Percentiles rank a stretch among this genome's conserved stretches.
These are phyloP conservation scores for Talaromyces trachyspermus DNA, from an alignment of 495 filamentous ascomycete species.

Conservation along the genomic window DNA sequence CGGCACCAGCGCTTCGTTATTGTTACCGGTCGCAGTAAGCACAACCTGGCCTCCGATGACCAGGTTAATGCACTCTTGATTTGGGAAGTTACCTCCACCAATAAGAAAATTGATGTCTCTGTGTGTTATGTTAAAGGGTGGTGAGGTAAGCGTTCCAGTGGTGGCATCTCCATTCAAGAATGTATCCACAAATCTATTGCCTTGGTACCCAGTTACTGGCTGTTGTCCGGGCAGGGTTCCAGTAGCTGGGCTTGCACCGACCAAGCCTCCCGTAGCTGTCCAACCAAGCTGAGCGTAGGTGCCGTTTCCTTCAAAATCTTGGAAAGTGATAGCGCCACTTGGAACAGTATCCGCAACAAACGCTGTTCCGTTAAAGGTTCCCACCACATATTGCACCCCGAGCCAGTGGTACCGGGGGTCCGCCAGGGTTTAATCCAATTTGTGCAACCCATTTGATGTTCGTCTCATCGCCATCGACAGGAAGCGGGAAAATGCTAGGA, in stretches of 20 bases:
- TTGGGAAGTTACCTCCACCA: neutral
- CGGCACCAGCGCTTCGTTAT: neutral
- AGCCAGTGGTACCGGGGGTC: conserved; percentile 43
- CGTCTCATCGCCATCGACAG: conserved; percentile 19
- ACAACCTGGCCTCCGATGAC: neutral
- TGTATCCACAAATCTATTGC: neutral
- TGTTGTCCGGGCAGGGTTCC: neutral
- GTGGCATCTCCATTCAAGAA: neutral
- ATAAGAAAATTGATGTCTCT: conserved; percentile 2
- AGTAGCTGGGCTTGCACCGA: conserved; percentile 1
- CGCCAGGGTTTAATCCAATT: conserved; percentile 50
- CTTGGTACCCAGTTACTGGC: neutral
- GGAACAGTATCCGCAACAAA: conserved; percentile 20
- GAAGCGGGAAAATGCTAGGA: conserved; percentile 40
- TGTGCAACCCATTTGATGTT: conserved; percentile 38
- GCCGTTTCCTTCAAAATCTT: neutral
- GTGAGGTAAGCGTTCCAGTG: neutral
- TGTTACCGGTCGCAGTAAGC: neutral
- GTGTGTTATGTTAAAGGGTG: conserved; percentile 1
- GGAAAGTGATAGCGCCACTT: neutral
- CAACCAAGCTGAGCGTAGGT: conserved; percentile 6
- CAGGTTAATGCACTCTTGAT: neutral
- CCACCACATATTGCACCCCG: conserved; percentile 39
- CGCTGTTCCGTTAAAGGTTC: conserved; percentile 39
- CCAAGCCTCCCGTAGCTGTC: conserved; percentile 10